Evolutionary conservation across 2,329 filamentous ascomycete species (phyloP), one percentile per base, ranked within the genome.

Genomic region (Penicillium carneum): DNA sequence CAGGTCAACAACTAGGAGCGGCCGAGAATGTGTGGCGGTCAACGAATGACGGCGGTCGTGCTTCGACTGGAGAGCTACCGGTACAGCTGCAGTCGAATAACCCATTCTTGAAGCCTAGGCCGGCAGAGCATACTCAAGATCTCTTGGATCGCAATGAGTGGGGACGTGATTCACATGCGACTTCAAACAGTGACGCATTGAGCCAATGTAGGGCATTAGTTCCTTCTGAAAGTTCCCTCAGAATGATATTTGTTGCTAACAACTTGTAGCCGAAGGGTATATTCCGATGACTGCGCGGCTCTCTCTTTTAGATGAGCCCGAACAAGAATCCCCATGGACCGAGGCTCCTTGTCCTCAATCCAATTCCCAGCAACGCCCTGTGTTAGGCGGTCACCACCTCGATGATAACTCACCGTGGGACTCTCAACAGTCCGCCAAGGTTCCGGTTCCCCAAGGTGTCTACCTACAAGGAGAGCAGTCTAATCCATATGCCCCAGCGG

Each of bases 201-300:
- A 75, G 75, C 41, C 75, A 77, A 66, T 74, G 76, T 76, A 71
- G 50, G 68, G 43, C 51, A 34, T 31, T 36, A 6, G n/a, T 36
- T 51, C 34, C 23, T 14, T 45, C 36, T 18, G 16, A 46, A 16
- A 33, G 50, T 51, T 55, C 14, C 36, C 46, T 12, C 16, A 29
- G 38, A 29, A 16, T 12, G 14, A 53, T 23, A 18, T 8, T 26
- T 1, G 14, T 29, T 47, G 42, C 67, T 72, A 36, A 72, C 60
- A 18, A 31, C 12, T 38, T 42, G 42, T 23, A 76, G 74, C 69
- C 18, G 74, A 75, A 38, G 76, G 76, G n/a, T 76, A 75, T 54
- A 78, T 78, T 43, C 75, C 76, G 1, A 78, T 78, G 76, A 77
- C 76, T 39, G 76, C 76, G 5, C 72, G 75, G 4, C 59, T 78